A percentile compares a stretch with the other conserved stretches of the same genome.
Evolutionary conservation across 2,329 filamentous ascomycete genomes (phyloP).

Genomic region (Trichoderma guizhouense): DNA sequence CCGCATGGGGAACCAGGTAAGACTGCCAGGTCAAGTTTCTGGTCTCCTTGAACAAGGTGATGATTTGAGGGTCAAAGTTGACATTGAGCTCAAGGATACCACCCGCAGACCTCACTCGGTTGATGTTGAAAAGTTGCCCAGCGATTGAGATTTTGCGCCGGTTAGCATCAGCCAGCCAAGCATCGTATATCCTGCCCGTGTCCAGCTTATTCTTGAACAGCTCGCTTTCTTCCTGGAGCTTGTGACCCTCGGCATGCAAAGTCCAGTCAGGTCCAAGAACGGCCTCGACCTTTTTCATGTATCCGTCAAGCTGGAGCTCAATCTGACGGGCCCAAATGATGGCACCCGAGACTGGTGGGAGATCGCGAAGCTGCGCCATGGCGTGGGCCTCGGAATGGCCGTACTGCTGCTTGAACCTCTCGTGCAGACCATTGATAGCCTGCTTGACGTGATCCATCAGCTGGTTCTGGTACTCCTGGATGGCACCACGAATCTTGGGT

Average conservation of each 20-base stretch:
- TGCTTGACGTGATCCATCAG: constrained; percentile 97
- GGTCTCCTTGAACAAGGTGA: constrained; percentile 97
- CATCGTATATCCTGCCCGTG: constrained; percentile 88
- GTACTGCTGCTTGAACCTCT: constrained; percentile 98
- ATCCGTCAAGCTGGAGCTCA: constrained; percentile 88
- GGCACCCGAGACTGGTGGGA: constrained; percentile 92
- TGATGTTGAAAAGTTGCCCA: constrained; percentile 87
- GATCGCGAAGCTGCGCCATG: constrained; percentile 94
- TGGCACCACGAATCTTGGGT: constrained; percentile 97
- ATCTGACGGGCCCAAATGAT: constrained; percentile 99
- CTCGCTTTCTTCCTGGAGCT: constrained; percentile 84
- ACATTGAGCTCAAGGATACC: constrained; percentile 85
- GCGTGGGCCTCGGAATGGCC: constrained; percentile 96
- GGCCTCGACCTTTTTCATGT: constrained; percentile 99
- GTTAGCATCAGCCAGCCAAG: constrained; percentile 89
- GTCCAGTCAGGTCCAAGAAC: constrained; percentile 94
- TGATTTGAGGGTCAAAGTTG: constrained; percentile 96
- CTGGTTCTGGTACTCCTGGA: constrained; percentile 96
- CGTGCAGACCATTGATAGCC: constrained; percentile 88
- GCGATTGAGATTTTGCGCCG: constrained; percentile 86
- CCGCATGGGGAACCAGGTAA: constrained; percentile 88
- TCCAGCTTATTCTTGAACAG: constrained; percentile 96
- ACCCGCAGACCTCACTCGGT: constrained; percentile 82
- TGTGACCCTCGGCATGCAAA: constrained; percentile 90
- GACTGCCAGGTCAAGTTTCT: constrained; percentile 94